Conservation (phyloP, 306 rosid genomes). For the Vigna trinervia region DNA sequence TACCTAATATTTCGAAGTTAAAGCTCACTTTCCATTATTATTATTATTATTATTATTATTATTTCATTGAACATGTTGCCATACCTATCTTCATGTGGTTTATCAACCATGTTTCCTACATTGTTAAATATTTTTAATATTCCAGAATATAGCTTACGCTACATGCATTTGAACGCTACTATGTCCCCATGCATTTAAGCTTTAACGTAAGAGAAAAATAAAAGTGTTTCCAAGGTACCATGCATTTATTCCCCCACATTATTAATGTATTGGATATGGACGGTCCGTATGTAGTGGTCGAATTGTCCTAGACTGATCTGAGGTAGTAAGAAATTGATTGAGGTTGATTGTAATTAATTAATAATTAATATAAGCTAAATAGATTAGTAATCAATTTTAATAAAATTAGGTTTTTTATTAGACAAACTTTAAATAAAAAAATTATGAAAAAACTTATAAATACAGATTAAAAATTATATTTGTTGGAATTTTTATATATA, state of each 20-base stretch:
- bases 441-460: no score
- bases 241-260: neutral
- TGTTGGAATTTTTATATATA: no score
- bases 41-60: neutral
- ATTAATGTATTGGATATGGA: neutral
- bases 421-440: no score
- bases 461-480: no score
- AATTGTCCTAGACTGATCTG: no score
- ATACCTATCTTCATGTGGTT: conserved; percentile 21
- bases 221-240: neutral
- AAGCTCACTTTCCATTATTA: neutral
- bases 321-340: no score
- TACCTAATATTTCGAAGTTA: neutral
- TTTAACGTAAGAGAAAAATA: neutral
- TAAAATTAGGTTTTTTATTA: no score
- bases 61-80: conserved; percentile 2
- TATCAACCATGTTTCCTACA: neutral
- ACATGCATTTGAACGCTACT: conserved; percentile 1
- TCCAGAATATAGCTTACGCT: neutral
- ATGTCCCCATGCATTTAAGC: conserved; percentile 1
- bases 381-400: no score
- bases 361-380: no score
- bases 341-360: no score
- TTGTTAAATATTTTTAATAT: conserved; percentile 6
- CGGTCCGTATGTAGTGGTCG: no score